Evolutionary conservation across 2,329 filamentous ascomycete species (phyloP).

Genomic region (Fusarium compactum): DNA sequence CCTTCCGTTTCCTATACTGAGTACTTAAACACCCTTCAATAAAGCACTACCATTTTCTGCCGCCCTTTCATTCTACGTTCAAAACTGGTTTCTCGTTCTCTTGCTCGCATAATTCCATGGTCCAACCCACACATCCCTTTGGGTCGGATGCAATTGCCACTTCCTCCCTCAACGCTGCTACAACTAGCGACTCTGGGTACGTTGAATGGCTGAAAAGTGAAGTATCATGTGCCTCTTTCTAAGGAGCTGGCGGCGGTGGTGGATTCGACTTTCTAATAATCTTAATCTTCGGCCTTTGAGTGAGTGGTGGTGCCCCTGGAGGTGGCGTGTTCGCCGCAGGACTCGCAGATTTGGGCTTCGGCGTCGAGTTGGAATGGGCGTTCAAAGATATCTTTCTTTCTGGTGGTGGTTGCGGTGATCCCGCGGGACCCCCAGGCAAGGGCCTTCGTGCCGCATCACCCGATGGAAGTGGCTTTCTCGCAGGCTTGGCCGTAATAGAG

Average conservation of each 20-base stretch:
- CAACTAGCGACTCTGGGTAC: not conserved
- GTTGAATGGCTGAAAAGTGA: not conserved
- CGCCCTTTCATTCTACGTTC: not conserved
- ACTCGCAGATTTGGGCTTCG: conserved; percentile 43
- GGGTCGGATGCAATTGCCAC: not conserved
- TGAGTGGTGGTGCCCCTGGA: conserved; percentile 33
- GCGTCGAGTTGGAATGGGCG: conserved; percentile 34
- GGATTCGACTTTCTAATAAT: conserved; percentile 53
- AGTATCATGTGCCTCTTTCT: conserved; percentile 13
- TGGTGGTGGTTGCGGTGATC: conserved; percentile 39
- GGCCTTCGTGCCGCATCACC: conserved; percentile 50
- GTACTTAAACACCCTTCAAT: conserved; percentile 14
- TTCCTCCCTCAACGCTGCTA: not conserved
- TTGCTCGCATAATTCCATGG: not conserved
- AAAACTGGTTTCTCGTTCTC: conserved; percentile 1
- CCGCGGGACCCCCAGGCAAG: conserved; percentile 47
- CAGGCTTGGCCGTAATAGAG: conserved; percentile 51
- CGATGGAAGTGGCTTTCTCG: conserved; percentile 53
- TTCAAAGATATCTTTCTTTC: conserved; percentile 48
- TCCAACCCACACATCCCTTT: not conserved
- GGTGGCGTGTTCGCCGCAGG: conserved; percentile 44
- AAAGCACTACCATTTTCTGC: conserved; percentile 9
- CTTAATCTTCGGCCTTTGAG: conserved; percentile 53
- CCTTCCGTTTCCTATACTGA: conserved; percentile 15
- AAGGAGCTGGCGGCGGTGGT: conserved; percentile 44